Base-by-base conservation (phyloP, 768 basidiomycete genomes). In the Auricularia cornea region DNA sequence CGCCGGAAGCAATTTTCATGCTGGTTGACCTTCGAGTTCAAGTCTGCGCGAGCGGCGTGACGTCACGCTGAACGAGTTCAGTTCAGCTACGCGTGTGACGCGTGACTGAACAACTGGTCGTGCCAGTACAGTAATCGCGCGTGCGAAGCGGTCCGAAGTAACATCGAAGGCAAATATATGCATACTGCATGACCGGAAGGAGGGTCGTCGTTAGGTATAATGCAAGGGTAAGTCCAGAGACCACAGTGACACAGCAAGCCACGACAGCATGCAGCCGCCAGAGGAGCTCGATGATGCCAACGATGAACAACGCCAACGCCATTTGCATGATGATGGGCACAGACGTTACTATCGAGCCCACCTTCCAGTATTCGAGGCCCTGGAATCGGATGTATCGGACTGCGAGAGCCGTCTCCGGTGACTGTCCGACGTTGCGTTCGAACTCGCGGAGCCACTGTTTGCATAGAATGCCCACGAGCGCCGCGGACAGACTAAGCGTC, bases 361-460 rank as follows among this genome's bases (percentile, higher is more conserved):
- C 65, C n/a, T 64, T 59, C 71, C 70, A 72, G 2, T 59, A 35
- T 14, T 59, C 18, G n/a, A 71, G 59, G 14, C 68, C 69, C 29
- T 67, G 60, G 38, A 69, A 66, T 3, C 68, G 64, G 29, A 61
- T 61, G 33, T 71, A 67, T 3, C 70, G 66, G 14, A 66, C 60
- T 2, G 68, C 60, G 18, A 66, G 61, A 23, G 26, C 51, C 16
- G 41, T 23, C 18, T 33, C 28, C 20, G 48, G 29, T 35, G 51
- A 10, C 54, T 59, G 20, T 68, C 44, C 44, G 62, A 28, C 65
- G 65, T 3, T 66, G 56, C 12, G 62, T 35, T 14, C 56, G 33
- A 56, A 66, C 32, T 64, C 59, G 30, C 67, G 65, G 2, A 73
- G 66, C 72, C 73, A 74, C 59, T 73, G 71, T 48, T 71, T 70